These are phyloP conservation scores for Colletotrichum orchidophilum DNA, from an alignment of 2,329 filamentous ascomycete species.

Conservation along the genomic window DNA sequence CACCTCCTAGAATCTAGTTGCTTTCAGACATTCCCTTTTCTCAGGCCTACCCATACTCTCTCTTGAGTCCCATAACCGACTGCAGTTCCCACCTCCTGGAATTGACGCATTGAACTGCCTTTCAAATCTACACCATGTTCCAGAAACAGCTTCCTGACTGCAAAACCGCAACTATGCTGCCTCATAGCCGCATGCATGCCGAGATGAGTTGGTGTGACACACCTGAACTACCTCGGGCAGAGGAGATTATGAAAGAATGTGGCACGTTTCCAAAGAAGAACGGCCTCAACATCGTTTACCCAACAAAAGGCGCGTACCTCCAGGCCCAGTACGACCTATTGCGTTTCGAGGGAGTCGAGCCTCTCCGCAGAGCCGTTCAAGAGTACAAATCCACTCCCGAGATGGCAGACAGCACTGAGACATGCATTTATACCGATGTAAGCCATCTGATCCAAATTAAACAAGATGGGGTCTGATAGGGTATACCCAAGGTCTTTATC, in stretches of 20 bases:
- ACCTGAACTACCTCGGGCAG: constrained; percentile 64
- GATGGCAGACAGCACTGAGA: constrained; percentile 65
- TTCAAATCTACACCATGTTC: background rate
- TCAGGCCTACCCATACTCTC: background rate
- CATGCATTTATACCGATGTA: constrained; percentile 77
- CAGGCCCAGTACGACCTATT: constrained; percentile 78
- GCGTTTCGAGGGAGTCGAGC: constrained; percentile 77
- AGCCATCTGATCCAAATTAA: constrained; percentile 32
- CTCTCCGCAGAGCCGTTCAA: constrained; percentile 73
- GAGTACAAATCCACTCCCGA: constrained; percentile 60
- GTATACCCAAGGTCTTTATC: background rate
- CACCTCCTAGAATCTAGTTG: too few species aligned
- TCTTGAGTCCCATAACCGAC: background rate
- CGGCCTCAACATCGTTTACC: constrained; percentile 64
- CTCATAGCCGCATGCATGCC: background rate
- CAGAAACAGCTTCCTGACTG: background rate
- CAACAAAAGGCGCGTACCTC: constrained; percentile 72
- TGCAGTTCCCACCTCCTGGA: background rate
- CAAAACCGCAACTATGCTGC: background rate
- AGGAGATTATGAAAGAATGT: constrained; percentile 58
- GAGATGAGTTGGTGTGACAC: background rate
- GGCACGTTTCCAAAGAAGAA: constrained; percentile 58
- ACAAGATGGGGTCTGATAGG: background rate
- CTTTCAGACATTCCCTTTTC: too few species aligned
- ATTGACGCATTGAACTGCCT: background rate